Percentiles rank a stretch among this genome's conserved stretches.
These are phyloP conservation scores for Mycena rosella DNA, from an alignment of 768 basidiomycete genomes.

Conservation along the genomic window DNA sequence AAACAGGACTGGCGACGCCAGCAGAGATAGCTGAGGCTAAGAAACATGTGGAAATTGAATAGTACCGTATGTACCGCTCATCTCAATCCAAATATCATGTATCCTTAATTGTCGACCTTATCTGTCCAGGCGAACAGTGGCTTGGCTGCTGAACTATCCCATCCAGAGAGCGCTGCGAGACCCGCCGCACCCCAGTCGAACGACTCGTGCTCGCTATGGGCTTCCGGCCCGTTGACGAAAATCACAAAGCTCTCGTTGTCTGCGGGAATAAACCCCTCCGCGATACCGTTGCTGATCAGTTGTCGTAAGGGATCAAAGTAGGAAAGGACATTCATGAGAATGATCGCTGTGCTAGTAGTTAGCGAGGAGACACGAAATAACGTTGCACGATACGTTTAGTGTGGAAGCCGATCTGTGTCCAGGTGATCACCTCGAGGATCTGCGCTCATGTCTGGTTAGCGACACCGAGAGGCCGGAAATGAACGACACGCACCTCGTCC, in stretches of 20 bases:
- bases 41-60: too few species aligned
- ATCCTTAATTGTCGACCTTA: constrained; percentile 43
- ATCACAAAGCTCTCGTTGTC: constrained; percentile 71
- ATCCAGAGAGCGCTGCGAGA: constrained; percentile 70
- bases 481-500: constrained; percentile 77
- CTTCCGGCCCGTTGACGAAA: constrained; percentile 81
- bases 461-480: constrained; percentile 8
- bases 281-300: constrained; percentile 75
- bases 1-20: too few species aligned
- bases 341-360: constrained; percentile 65
- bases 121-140: constrained; percentile 66
- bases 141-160: constrained; percentile 54
- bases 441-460: constrained; percentile 42
- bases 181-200: constrained; percentile 89
- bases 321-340: constrained; percentile 86
- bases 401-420: constrained; percentile 93
- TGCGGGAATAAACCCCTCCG: constrained; percentile 80
- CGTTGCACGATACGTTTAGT: constrained; percentile 72
- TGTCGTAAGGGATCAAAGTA: constrained; percentile 87
- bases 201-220: constrained; percentile 61
- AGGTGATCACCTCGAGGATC: constrained; percentile 92
- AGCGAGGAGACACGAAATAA: neutral
- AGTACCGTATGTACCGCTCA: too few species aligned
- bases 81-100: too few species aligned
- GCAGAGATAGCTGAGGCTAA: too few species aligned